Evolutionary conservation across 306 rosid genomes (phyloP), one percentile per base, ranked within the genome.

Genomic region (Crotalaria pallida): DNA sequence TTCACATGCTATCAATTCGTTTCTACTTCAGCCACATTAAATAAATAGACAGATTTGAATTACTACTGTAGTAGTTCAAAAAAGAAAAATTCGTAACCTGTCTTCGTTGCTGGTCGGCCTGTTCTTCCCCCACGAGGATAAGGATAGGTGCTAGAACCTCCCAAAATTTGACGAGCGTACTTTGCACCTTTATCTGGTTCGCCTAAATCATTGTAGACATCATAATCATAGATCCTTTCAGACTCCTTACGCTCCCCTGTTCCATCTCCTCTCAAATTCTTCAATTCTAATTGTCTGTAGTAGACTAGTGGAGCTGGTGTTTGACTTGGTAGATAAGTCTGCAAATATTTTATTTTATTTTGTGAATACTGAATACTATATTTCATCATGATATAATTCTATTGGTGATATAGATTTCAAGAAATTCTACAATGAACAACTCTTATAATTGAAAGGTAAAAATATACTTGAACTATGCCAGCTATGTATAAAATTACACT

Each of bases 121-220:
- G 92, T 87, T 75, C 87, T 87, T 48, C 87, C 85, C 57, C 92
- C 33, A 4, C 92, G 87, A 4, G 92, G 92, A 57, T 87, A 87
- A 57, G 88, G 88, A 48, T 76, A 60, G 41, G 74, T n/a, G 1
- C 8, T 1, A 3, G 84, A 74, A 17, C 92, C 92, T 63, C 92
- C 92, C 8, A 87, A 88, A 71, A 61, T 40, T 0, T 80, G 88
- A 21, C 89, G 88, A 21, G 67, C 86, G 0, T 0, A 11, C 11
- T 1, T 11, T 10, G 47, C 15, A 2, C 13, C 13, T 12, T 41
- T 65, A 34, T 78, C 83, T 0, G 86, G 82, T 4, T 41, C 47
- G 15, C 47, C 47, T 12, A 41, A 41, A 41, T 41, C 47, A 12
- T 41, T 41, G 47, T 41, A 41, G 16, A 41, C 47, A 12, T 41